A percentile compares a stretch with the other conserved stretches of the same genome.
These are phyloP conservation scores for Secale cereale DNA, from an alignment of 176 grass and related monocot species.

Conservation along the genomic window DNA sequence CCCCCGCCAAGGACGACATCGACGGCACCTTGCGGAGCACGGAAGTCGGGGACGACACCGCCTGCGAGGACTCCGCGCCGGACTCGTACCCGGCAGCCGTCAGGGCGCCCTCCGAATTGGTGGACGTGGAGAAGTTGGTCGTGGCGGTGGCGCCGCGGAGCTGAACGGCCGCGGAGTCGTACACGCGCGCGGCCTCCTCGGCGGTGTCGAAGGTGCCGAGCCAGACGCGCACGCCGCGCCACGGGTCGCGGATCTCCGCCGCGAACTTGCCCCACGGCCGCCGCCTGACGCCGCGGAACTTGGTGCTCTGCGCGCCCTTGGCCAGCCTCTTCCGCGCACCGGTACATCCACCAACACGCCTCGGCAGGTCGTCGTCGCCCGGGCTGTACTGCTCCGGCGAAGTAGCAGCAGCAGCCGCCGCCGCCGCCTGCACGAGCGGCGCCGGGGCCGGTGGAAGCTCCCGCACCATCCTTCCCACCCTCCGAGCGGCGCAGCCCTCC, in stretches of 20 bases:
- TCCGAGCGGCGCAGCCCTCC: constrained; percentile 26
- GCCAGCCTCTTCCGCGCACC: constrained; percentile 4
- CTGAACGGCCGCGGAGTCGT: constrained; percentile 72
- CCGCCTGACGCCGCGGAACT: constrained; percentile 82
- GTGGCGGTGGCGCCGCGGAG: constrained; percentile 53
- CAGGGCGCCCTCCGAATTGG: neutral
- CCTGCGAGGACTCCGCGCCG: constrained; percentile 46
- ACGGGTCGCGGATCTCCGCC: constrained; percentile 89
- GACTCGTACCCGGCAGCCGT: constrained; percentile 56
- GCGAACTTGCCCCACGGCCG: constrained; percentile 89
- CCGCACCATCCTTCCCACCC: constrained; percentile 47
- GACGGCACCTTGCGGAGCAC: constrained; percentile 76
- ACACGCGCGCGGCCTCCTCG: constrained; percentile 83
- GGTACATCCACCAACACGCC: neutral
- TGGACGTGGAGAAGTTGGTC: constrained; percentile 41
- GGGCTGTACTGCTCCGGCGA: constrained; percentile 31
- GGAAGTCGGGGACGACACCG: constrained; percentile 72
- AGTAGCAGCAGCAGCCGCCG: too few species aligned
- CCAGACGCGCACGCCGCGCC: constrained; percentile 79
- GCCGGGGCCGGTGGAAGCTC: constrained; percentile 22
- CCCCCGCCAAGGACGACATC: constrained; percentile 32
- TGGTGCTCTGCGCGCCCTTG: constrained; percentile 32
- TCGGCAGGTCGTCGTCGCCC: constrained; percentile 16
- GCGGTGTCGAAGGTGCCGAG: constrained; percentile 96
- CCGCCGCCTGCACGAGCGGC: neutral